Percentiles rank a stretch among this genome's conserved stretches.
These are phyloP conservation scores for Zopfia rhizophila DNA, from an alignment of 2,329 filamentous ascomycete genomes.

Conservation along the genomic window DNA sequence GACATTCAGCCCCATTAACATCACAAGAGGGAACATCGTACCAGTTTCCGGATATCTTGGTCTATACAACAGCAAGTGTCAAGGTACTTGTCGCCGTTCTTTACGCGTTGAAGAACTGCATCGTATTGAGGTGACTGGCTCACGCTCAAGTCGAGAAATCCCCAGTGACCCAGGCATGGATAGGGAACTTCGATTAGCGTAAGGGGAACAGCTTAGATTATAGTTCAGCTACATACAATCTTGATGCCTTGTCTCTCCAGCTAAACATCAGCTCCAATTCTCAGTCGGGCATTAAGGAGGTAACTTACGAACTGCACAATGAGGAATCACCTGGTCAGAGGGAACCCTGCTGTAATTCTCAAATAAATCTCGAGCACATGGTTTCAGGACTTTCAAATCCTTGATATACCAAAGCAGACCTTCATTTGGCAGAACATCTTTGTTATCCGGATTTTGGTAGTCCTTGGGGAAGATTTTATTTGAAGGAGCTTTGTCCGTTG, in stretches of 20 bases:
- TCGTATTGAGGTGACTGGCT: constrained; percentile 36
- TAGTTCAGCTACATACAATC: constrained; percentile 35
- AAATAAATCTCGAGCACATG: constrained; percentile 45
- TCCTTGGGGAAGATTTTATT: constrained; percentile 1
- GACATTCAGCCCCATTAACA: neutral
- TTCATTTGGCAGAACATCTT: constrained; percentile 16
- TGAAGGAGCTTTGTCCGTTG: no score
- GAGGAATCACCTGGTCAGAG: constrained; percentile 44
- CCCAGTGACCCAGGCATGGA: constrained; percentile 50
- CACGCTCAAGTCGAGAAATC: constrained; percentile 48
- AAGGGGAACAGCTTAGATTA: no score
- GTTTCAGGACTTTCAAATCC: constrained; percentile 40
- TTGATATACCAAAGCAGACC: constrained; percentile 44
- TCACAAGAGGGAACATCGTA: no score
- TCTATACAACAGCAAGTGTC: constrained; percentile 59
- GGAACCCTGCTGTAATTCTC: constrained; percentile 53
- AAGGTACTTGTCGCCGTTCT: constrained; percentile 48
- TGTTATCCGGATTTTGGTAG: constrained; percentile 4
- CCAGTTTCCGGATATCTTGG: constrained; percentile 58
- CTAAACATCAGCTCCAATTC: constrained; percentile 1
- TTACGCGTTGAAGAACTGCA: constrained; percentile 47
- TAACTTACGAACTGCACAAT: constrained; percentile 47
- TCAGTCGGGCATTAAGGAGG: neutral
- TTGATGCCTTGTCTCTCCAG: constrained; percentile 44
- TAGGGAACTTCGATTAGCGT: constrained; percentile 49